Evolutionary conservation across 148 eudicot genomes (phyloP).

Genomic region (Rhododendron williamsianum): DNA sequence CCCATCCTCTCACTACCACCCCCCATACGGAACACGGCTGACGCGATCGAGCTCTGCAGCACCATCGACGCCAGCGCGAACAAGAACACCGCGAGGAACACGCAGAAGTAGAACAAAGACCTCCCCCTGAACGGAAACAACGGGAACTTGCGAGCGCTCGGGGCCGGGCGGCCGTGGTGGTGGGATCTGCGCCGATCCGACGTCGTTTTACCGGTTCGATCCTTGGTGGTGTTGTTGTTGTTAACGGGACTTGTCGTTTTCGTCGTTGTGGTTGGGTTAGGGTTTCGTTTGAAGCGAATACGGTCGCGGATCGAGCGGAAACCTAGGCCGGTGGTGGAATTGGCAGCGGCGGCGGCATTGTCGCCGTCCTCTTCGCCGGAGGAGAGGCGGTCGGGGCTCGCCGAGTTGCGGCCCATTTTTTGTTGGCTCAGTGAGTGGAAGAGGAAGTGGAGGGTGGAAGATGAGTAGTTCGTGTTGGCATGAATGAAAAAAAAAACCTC

Average conservation of each 20-base stretch:
- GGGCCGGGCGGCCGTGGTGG: constrained; percentile 22
- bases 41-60: constrained; percentile 73
- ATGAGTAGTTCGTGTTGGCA: background rate
- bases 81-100: constrained; percentile 50
- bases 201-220: constrained; percentile 25
- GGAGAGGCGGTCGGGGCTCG: constrained; percentile 20
- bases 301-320: constrained; percentile 61
- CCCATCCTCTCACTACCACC: constrained; percentile 25
- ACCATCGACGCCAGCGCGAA: constrained; percentile 71
- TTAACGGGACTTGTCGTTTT: background rate
- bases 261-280: constrained; percentile 9
- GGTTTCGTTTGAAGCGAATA: constrained; percentile 53
- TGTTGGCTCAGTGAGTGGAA: background rate
- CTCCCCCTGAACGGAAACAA: constrained; percentile 41
- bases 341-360: constrained; percentile 1
- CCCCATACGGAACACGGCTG: constrained; percentile 40
- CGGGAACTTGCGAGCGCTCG: constrained; percentile 25
- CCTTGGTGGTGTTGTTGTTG: background rate
- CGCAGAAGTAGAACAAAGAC: constrained; percentile 51
- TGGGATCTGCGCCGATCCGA: constrained; percentile 44
- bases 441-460: background rate
- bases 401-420: constrained; percentile 27
- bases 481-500: background rate
- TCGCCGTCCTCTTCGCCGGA: constrained; percentile 16
- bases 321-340: constrained; percentile 30